Evolutionary conservation across 441 rosid species (phyloP).

Genomic region (Bocquillonia castaneifolia): DNA sequence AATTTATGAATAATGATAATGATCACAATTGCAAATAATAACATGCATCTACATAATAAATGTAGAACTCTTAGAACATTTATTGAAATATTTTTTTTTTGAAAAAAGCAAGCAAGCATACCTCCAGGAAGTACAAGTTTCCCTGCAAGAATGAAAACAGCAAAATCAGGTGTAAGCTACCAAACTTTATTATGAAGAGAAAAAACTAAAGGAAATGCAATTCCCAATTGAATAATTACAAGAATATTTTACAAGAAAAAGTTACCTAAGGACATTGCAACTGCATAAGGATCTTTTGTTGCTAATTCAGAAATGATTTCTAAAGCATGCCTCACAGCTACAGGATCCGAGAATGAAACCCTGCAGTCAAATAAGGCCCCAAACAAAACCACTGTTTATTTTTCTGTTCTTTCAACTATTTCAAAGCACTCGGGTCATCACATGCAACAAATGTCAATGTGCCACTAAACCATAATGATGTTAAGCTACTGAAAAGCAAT

Average conservation of each 20-base stretch:
- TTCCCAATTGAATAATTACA: slow-evolving; percentile 18
- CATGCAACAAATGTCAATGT: too few relatives aligned
- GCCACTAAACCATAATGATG: background rate
- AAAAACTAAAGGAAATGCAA: slow-evolving; percentile 14
- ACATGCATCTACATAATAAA: background rate
- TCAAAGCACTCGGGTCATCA: too few relatives aligned
- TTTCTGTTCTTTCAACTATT: too few relatives aligned
- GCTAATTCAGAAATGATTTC: slow-evolving; percentile 89
- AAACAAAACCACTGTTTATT: too few relatives aligned
- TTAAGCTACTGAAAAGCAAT: too few relatives aligned
- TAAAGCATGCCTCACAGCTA: slow-evolving; percentile 97
- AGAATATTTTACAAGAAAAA: slow-evolving; percentile 8
- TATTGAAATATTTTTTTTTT: background rate
- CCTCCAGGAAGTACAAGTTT: slow-evolving; percentile 88
- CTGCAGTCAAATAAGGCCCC: slow-evolving; percentile 34
- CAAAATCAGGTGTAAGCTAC: slow-evolving; percentile 6
- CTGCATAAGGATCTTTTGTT: slow-evolving; percentile 83
- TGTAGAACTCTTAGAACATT: background rate
- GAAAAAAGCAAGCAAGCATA: slow-evolving; percentile 29
- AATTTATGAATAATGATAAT: background rate
- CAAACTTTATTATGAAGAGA: slow-evolving; percentile 18
- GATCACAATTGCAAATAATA: background rate
- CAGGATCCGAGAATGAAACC: slow-evolving; percentile 89
- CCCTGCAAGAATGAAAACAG: slow-evolving; percentile 54
- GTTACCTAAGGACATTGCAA: slow-evolving; percentile 93